Evolutionary conservation across 2,329 filamentous ascomycete species (phyloP).

Genomic region (Thelonectria rubi): DNA sequence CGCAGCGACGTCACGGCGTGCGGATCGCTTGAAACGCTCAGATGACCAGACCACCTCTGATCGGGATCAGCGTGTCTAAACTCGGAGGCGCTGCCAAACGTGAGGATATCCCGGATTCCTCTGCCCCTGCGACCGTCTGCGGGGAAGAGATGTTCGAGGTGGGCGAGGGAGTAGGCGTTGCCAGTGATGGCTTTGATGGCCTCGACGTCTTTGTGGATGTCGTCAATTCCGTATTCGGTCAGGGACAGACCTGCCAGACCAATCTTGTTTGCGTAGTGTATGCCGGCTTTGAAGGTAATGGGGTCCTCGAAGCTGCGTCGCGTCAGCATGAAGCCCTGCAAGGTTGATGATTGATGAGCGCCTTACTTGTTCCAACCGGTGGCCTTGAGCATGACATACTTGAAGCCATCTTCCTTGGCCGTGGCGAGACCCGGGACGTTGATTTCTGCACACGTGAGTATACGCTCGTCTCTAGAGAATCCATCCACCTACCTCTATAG

Average conservation of each 20-base stretch:
- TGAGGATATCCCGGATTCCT: neutral
- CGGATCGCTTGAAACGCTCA: neutral
- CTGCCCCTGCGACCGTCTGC: neutral
- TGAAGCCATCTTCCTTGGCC: neutral
- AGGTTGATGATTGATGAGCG: neutral
- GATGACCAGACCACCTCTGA: neutral
- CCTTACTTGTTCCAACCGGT: neutral
- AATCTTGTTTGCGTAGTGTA: neutral
- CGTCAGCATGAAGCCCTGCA: neutral
- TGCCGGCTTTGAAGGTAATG: neutral
- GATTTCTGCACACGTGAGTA: neutral
- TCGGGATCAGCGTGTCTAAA: neutral
- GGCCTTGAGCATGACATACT: neutral
- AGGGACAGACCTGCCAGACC: neutral
- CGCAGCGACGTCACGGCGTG: neutral
- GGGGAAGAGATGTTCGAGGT: neutral
- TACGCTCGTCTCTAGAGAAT: neutral
- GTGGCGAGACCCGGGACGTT: neutral
- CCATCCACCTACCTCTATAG: neutral
- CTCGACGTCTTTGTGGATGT: neutral
- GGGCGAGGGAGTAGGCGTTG: neutral
- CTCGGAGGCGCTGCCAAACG: neutral
- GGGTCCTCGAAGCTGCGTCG: neutral
- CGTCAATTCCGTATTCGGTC: neutral
- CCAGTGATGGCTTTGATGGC: neutral